These are phyloP conservation scores for Coniochaeta ligniaria DNA, from an alignment of 2,329 filamentous ascomycete genomes.

Conservation along the genomic window DNA sequence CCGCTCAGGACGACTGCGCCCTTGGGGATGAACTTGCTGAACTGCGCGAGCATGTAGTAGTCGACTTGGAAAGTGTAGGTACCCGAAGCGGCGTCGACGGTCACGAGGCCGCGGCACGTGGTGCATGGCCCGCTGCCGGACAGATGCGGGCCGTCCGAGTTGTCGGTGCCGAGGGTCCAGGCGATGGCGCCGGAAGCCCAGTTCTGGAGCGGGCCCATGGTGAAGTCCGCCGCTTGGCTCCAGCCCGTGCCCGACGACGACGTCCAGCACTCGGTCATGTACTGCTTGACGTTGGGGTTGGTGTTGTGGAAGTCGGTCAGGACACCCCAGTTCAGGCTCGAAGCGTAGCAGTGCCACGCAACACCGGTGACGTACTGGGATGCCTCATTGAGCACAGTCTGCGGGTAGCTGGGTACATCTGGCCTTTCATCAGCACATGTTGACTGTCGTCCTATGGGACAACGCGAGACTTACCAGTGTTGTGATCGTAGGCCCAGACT, in stretches of 20 bases:
- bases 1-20: conserved; percentile 34
- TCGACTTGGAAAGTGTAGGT: conserved; percentile 38
- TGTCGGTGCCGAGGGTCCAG: conserved; percentile 37
- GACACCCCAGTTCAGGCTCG: conserved; percentile 25
- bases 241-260: conserved; percentile 25
- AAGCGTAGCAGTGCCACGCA: conserved; percentile 35
- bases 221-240: conserved; percentile 33
- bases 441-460: too few species aligned
- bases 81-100: conserved; percentile 38
- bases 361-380: conserved; percentile 22
- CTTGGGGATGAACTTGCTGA: conserved; percentile 37
- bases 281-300: conserved; percentile 31
- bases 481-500: conserved; percentile 39
- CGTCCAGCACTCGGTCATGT: conserved; percentile 43
- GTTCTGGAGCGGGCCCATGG: conserved; percentile 40
- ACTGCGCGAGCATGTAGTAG: conserved; percentile 48
- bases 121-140: conserved; percentile 29
- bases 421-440: not conserved
- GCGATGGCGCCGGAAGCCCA: conserved; percentile 35
- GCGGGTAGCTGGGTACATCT: conserved; percentile 26
- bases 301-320: conserved; percentile 30
- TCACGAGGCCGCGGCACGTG: conserved; percentile 44
- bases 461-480: conserved; percentile 21
- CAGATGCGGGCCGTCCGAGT: conserved; percentile 33
- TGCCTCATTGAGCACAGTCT: conserved; percentile 27